phyloP scores from a whole-genome alignment of 2,329 filamentous ascomycete species.

The Colletotrichum chrysophilum region DNA sequence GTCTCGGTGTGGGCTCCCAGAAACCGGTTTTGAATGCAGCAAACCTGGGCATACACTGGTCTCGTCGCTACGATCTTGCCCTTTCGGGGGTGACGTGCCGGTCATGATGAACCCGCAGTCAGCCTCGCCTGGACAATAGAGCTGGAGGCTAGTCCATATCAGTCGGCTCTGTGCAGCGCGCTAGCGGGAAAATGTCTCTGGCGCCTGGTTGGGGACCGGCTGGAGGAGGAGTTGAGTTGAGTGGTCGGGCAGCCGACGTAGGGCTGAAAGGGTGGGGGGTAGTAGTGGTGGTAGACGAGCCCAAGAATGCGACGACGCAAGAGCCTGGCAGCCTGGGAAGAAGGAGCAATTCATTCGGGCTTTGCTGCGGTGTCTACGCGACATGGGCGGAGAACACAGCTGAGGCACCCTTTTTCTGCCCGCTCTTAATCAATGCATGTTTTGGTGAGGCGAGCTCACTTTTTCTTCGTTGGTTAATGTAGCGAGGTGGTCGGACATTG shows the following conservation, averaged over 20 bases:
- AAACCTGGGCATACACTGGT: neutral
- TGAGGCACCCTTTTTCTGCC: neutral
- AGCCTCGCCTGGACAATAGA: constrained; percentile 20
- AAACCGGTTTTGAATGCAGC: neutral
- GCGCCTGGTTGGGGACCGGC: neutral
- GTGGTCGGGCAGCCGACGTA: neutral
- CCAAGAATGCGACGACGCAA: neutral
- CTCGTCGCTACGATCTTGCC: neutral
- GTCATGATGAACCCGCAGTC: neutral
- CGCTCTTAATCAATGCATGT: neutral
- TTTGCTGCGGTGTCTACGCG: neutral
- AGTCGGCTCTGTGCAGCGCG: neutral
- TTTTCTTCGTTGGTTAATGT: neutral
- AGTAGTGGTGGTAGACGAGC: neutral
- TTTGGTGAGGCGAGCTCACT: neutral
- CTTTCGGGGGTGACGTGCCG: neutral
- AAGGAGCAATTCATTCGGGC: neutral
- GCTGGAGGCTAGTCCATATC: constrained; percentile 10
- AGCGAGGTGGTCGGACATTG: neutral
- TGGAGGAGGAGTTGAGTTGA: neutral
- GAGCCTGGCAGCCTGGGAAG: neutral
- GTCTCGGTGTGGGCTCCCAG: neutral
- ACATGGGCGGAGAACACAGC: neutral
- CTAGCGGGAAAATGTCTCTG: constrained; percentile 9
- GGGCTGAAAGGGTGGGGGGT: constrained; percentile 4